A percentile compares a stretch with the other conserved stretches of the same genome.
phyloP scores from a whole-genome alignment of 2,329 filamentous ascomycete genomes.

The Ascochyta fabae region DNA sequence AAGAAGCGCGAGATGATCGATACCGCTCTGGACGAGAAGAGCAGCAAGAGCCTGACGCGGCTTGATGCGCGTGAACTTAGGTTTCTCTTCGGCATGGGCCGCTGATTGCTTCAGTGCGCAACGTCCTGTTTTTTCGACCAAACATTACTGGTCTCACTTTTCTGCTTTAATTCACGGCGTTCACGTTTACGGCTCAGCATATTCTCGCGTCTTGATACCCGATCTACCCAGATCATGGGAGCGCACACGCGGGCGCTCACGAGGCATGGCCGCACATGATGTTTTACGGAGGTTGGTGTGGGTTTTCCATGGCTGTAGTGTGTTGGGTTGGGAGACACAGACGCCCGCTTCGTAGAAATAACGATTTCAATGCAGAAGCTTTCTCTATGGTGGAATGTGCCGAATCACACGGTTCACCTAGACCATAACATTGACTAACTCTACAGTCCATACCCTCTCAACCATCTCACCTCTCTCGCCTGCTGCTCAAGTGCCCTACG shows the following conservation, averaged over 20 bases:
- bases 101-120: background rate
- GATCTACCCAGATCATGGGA: constrained; percentile 13
- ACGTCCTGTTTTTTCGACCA: background rate
- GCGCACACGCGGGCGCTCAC: background rate
- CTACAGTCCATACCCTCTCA: constrained; percentile 68
- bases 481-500: constrained; percentile 75
- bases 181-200: background rate
- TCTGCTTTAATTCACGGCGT: background rate
- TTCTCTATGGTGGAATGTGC: no score
- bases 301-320: background rate
- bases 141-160: background rate
- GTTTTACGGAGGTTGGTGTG: background rate
- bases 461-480: constrained; percentile 78
- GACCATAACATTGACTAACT: background rate
- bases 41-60: constrained; percentile 69
- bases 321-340: background rate
- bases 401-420: no score
- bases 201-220: constrained; percentile 14
- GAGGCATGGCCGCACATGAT: background rate
- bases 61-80: constrained; percentile 71
- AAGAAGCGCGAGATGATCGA: constrained; percentile 79
- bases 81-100: constrained; percentile 67
- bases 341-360: background rate
- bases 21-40: constrained; percentile 78
- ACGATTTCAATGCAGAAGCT: no score